Evolutionary conservation across 2,329 filamentous ascomycete species (phyloP), one percentile per base, ranked within the genome.

Genomic region (Ramularia collo-cygni): DNA sequence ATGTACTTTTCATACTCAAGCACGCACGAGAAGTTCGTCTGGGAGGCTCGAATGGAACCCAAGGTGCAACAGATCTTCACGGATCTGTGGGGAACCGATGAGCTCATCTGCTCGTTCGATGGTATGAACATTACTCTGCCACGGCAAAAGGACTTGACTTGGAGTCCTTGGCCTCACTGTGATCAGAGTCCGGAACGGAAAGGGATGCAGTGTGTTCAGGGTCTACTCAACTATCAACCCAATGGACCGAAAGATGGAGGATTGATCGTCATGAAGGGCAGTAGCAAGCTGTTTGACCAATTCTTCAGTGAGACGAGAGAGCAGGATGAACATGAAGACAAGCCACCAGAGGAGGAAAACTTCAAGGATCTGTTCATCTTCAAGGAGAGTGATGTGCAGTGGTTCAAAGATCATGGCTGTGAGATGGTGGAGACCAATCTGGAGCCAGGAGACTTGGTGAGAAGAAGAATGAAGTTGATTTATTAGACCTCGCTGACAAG

Each of bases 161-260:
- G 58, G 59, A 58, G 48, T 15, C 64, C 66, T 2, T 71, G 68
- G 68, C 67, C 67, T 4, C 68, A 71, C 40, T 60, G 62, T 30
- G 68, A 71, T 48, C 65, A 70, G 46, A 62, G 58, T 19, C 67
- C 61, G 0, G 44, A 61, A 4, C 56, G 62, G 2, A 67, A 67
- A 43, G 67, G 64, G 40, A 62, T 59, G 62, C 54, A 59, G 31
- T 63, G 58, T 31, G 55, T 70, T 0, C 68, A 71, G 24, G 68
- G 69, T 0, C 51, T 72, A 4, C 45, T 70, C 2, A 71, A 71
- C 51, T 64, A 62, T 8, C 57, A 62, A 6, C 68, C 66, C 1
- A 67, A 66, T 28, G 69, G 69, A 1, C 61, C 61, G 2, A 58
- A 69, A 2, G 70, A 73, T 38, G 69, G 69, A 12, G 69, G 68